Evolutionary conservation across 2,329 filamentous ascomycete genomes (phyloP).

Genomic region (Trichoderma brevicompactum): DNA sequence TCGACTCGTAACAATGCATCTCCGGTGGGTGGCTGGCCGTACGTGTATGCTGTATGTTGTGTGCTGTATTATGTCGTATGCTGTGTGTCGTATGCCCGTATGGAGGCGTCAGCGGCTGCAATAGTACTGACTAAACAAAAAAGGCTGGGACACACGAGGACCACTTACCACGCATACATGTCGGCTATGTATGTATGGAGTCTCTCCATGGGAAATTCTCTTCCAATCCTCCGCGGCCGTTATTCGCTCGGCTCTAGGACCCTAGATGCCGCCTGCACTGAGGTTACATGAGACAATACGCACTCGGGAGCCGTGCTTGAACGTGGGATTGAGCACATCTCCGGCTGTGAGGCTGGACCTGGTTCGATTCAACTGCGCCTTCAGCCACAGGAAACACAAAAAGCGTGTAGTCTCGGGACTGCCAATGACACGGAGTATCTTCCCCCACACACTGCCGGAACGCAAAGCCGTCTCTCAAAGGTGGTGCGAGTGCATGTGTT

Average conservation of each 20-base stretch:
- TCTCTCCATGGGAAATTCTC: neutral
- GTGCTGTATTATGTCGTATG: neutral
- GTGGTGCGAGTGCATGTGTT: constrained; percentile 28
- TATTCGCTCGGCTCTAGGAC: constrained; percentile 15
- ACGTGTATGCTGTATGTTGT: neutral
- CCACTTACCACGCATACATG: constrained; percentile 12
- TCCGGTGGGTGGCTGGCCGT: neutral
- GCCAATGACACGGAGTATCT: constrained; percentile 13
- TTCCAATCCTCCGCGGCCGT: neutral
- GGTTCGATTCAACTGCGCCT: constrained; percentile 1
- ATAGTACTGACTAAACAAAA: neutral
- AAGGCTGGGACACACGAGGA: neutral
- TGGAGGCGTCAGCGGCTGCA: constrained; percentile 9
- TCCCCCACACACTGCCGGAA: constrained; percentile 12
- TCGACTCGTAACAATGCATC: constrained; percentile 7
- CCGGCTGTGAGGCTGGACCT: neutral
- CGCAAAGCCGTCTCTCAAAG: constrained; percentile 14
- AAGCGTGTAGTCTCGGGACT: neutral
- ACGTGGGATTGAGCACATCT: constrained; percentile 4
- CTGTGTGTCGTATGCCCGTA: constrained; percentile 3
- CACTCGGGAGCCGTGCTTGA: neutral
- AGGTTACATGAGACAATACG: constrained; percentile 18
- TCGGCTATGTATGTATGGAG: neutral
- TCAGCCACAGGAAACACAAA: neutral
- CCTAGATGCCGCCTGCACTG: constrained; percentile 16